phyloP scores from a whole-genome alignment of 805 yeast species.

The Clavispora asparagi region DNA sequence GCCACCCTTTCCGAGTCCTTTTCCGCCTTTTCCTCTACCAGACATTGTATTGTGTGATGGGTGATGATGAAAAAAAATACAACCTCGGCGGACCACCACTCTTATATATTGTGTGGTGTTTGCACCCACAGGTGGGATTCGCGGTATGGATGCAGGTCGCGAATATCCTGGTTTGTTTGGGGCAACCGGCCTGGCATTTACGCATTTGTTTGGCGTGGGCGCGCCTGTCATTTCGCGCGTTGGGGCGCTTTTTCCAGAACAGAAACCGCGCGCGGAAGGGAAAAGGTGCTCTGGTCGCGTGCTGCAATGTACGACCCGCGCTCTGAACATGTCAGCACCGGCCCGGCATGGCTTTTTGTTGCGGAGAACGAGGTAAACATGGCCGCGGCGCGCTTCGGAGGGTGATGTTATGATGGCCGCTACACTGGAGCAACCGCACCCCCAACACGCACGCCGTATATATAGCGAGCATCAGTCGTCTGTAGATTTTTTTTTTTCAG shows the following conservation, averaged over 20 bases:
- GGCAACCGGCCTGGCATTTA: constrained; percentile 1
- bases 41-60: constrained; percentile 49
- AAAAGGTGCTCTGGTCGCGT: neutral
- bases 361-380: neutral
- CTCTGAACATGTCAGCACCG: constrained; percentile 4
- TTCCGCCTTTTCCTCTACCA: constrained; percentile 99
- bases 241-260: neutral
- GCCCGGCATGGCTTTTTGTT: neutral
- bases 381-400: neutral
- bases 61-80: neutral
- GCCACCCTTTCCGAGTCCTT: constrained; percentile 99
- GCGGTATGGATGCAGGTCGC: neutral
- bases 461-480: neutral
- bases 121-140: constrained; percentile 7
- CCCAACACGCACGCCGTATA: neutral
- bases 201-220: neutral
- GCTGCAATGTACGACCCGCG: neutral
- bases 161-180: neutral
- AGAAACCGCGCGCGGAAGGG: neutral
- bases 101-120: constrained; percentile 2
- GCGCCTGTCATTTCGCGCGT: neutral
- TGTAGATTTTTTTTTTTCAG: neutral
- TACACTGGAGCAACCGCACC: neutral
- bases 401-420: neutral
- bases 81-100: neutral